These are phyloP conservation scores for Aspergillaceae sp. DNA, from an alignment of 2,329 filamentous ascomycete genomes.

Conservation along the genomic window DNA sequence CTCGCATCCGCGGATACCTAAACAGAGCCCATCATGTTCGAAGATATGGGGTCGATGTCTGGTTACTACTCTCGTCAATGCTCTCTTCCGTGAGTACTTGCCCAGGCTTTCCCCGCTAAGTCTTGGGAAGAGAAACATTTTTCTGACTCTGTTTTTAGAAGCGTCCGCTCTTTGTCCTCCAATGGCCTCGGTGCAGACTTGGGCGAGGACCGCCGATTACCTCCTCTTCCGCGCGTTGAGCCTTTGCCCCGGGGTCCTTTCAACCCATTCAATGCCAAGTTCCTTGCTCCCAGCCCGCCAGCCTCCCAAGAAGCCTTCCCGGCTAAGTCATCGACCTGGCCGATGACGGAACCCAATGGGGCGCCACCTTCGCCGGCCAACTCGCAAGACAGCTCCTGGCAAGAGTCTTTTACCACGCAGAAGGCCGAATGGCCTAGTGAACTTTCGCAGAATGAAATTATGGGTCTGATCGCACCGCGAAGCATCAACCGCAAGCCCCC, in stretches of 20 bases:
- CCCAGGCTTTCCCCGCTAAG: not conserved
- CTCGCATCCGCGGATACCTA: not conserved
- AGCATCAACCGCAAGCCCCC: constrained; percentile 32
- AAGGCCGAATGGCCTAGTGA: constrained; percentile 28
- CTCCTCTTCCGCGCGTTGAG: constrained; percentile 30
- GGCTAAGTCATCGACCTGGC: constrained; percentile 23
- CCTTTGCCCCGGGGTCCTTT: constrained; percentile 32
- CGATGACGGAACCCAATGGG: constrained; percentile 19
- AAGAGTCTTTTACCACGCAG: constrained; percentile 23
- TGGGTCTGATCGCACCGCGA: constrained; percentile 27
- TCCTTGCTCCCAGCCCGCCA: constrained; percentile 24
- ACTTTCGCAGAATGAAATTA: constrained; percentile 24
- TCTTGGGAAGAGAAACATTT: constrained; percentile 2
- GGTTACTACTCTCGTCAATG: constrained; percentile 23
- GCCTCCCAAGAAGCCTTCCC: constrained; percentile 27
- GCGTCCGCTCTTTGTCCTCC: constrained; percentile 16
- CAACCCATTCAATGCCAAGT: constrained; percentile 25
- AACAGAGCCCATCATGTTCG: constrained; percentile 16
- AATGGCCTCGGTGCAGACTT: constrained; percentile 10
- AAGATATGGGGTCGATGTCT: constrained; percentile 22
- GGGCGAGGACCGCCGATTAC: constrained; percentile 28
- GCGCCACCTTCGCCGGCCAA: constrained; percentile 31
- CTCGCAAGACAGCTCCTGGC: constrained; percentile 30
- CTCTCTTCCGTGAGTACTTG: constrained; percentile 28
- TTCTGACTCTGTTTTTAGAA: constrained; percentile 8